A percentile compares a stretch with the other conserved stretches of the same genome.
Evolutionary conservation across 352 stramenopile species (phyloP).

Genomic region (Globisporangium takayamanum): DNA sequence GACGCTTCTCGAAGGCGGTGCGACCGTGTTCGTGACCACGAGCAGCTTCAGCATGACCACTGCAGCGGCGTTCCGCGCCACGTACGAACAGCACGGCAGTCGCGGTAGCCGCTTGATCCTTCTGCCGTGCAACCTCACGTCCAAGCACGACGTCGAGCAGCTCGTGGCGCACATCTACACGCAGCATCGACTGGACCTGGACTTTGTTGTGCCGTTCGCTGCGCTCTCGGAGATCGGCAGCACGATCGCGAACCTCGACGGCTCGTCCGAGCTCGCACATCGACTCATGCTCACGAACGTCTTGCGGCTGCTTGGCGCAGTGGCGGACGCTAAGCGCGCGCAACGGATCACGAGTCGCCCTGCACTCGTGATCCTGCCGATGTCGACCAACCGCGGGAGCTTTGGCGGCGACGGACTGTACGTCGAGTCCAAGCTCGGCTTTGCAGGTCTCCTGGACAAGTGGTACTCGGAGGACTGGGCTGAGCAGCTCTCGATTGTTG

Average conservation of each 20-base stretch:
- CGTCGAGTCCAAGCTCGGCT: constrained; percentile 83
- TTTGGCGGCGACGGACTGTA: constrained; percentile 86
- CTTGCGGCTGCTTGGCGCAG: constrained; percentile 70
- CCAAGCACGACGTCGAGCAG: constrained; percentile 62
- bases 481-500: constrained; percentile 79
- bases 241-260: constrained; percentile 76
- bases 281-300: constrained; percentile 89
- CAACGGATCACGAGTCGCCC: constrained; percentile 67
- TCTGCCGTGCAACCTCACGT: constrained; percentile 84
- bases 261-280: constrained; percentile 71
- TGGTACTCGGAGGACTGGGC: constrained; percentile 84
- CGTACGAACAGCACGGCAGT: constrained; percentile 83
- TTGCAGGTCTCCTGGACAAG: constrained; percentile 84
- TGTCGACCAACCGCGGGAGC: constrained; percentile 84
- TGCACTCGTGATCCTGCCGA: constrained; percentile 66
- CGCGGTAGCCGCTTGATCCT: constrained; percentile 73
- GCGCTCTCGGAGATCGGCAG: constrained; percentile 74
- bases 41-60: constrained; percentile 65
- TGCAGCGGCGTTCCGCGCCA: constrained; percentile 56
- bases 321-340: constrained; percentile 69
- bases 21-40: constrained; percentile 81
- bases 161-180: constrained; percentile 82
- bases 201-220: constrained; percentile 87
- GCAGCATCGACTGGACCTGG: constrained; percentile 71
- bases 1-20: constrained; percentile 76